A percentile compares a stretch with the other conserved stretches of the same genome.
phyloP scores from a whole-genome alignment of 2,329 filamentous ascomycete species.

The Trichoderma afroharzianum region DNA sequence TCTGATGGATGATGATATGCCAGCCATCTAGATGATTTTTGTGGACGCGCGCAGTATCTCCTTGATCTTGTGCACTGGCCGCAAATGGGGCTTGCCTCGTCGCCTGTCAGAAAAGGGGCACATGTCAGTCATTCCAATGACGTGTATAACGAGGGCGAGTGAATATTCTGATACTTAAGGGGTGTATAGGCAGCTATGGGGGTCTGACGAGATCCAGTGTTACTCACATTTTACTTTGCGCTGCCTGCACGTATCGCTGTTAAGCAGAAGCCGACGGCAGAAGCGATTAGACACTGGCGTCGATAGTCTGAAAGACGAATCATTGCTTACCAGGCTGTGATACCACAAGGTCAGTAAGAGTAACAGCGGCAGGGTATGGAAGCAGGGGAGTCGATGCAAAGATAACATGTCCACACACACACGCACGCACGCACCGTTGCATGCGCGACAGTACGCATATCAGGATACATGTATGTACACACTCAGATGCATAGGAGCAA shows the following conservation, averaged over 20 bases:
- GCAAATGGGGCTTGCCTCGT: conserved; percentile 32
- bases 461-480: not conserved
- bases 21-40: conserved; percentile 20
- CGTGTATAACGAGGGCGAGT: not conserved
- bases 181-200: not conserved
- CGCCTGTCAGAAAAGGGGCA: conserved; percentile 26
- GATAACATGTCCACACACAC: not conserved
- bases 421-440: not conserved
- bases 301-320: not conserved
- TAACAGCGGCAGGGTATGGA: not conserved
- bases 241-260: conserved; percentile 36
- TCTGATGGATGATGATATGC: not conserved
- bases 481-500: not conserved
- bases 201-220: not conserved
- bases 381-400: not conserved
- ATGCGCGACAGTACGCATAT: not conserved
- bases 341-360: not conserved
- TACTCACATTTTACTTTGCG: conserved; percentile 36
- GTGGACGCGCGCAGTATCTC: conserved; percentile 34
- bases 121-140: not conserved
- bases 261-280: not conserved
- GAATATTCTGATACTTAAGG: not conserved
- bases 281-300: not conserved
- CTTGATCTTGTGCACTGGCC: conserved; percentile 29
- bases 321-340: conserved; percentile 5